These are phyloP conservation scores for Lathyrus oleraceus DNA, from an alignment of 306 rosid species.

Conservation along the genomic window DNA sequence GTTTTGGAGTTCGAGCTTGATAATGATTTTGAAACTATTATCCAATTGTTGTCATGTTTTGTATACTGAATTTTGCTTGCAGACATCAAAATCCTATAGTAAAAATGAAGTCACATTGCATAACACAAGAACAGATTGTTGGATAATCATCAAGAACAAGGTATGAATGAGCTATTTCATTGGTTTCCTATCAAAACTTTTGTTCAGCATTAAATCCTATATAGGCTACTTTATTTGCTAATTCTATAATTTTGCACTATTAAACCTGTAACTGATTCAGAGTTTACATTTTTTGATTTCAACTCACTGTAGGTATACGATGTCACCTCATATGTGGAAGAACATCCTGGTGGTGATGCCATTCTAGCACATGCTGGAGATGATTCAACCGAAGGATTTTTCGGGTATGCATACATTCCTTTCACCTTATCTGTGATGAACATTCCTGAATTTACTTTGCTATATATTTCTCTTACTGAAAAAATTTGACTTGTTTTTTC, in stretches of 20 bases:
- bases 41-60: neutral
- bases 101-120: slow-evolving; percentile 70
- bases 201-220: slow-evolving; percentile 18
- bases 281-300: slow-evolving; percentile 5
- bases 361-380: slow-evolving; percentile 89
- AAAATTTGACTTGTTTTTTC: slow-evolving; percentile 11
- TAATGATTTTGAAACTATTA: slow-evolving; percentile 12
- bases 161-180: slow-evolving; percentile 36
- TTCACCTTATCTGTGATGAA: slow-evolving; percentile 9
- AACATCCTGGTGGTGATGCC: slow-evolving; percentile 99
- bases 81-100: slow-evolving; percentile 62
- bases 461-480: neutral
- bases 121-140: slow-evolving; percentile 83
- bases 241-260: slow-evolving; percentile 12
- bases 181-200: slow-evolving; percentile 12
- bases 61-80: slow-evolving; percentile 34
- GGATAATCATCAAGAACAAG: slow-evolving; percentile 92
- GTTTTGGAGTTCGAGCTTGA: neutral
- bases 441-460: neutral
- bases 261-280: neutral
- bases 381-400: slow-evolving; percentile 86
- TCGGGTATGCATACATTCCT: slow-evolving; percentile 50
- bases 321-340: slow-evolving; percentile 90
- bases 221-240: slow-evolving; percentile 24
- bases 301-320: slow-evolving; percentile 67